Evolutionary conservation across 2,329 filamentous ascomycete genomes (phyloP).

Genomic region (Metarhizium anisopliae): DNA sequence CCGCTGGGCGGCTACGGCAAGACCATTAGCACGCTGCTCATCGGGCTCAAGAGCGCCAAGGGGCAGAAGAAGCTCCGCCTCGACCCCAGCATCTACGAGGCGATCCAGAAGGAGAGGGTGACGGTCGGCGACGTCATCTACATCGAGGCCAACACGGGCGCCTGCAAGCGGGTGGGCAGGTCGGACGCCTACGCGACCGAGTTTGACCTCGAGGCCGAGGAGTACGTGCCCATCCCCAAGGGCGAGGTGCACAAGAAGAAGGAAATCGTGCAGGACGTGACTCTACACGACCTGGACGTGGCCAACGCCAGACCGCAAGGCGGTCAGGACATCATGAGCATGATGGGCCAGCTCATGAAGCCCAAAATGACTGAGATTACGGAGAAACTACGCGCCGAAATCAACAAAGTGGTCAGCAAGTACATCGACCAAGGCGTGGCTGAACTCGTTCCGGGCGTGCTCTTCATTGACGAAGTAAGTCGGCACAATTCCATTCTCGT

Average conservation of each 20-base stretch:
- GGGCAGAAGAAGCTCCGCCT: constrained; percentile 96
- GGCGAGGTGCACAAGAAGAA: constrained; percentile 99
- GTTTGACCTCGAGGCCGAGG: constrained; percentile 96
- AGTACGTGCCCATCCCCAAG: constrained; percentile 98
- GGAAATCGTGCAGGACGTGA: constrained; percentile 98
- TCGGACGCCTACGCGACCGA: constrained; percentile 97
- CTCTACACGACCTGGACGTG: constrained; percentile 90
- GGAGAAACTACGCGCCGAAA: constrained; percentile 88
- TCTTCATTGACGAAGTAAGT: constrained; percentile 88
- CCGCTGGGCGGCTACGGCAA: constrained; percentile 93
- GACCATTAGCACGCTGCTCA: constrained; percentile 91
- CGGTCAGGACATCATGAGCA: constrained; percentile 99
- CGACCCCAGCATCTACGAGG: constrained; percentile 97
- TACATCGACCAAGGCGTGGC: constrained; percentile 98
- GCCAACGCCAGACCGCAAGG: constrained; percentile 93
- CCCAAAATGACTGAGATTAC: constrained; percentile 99
- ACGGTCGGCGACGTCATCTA: constrained; percentile 96
- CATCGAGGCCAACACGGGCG: constrained; percentile 97
- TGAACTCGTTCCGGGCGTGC: constrained; percentile 89
- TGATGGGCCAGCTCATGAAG: constrained; percentile 99
- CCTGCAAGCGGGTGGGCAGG: constrained; percentile 91
- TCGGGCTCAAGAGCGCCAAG: constrained; percentile 89
- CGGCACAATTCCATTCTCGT: not conserved
- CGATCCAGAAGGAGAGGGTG: constrained; percentile 96
- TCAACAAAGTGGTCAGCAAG: constrained; percentile 98